These are phyloP conservation scores for Vigna angularis DNA, from an alignment of 306 rosid species.

Conservation along the genomic window DNA sequence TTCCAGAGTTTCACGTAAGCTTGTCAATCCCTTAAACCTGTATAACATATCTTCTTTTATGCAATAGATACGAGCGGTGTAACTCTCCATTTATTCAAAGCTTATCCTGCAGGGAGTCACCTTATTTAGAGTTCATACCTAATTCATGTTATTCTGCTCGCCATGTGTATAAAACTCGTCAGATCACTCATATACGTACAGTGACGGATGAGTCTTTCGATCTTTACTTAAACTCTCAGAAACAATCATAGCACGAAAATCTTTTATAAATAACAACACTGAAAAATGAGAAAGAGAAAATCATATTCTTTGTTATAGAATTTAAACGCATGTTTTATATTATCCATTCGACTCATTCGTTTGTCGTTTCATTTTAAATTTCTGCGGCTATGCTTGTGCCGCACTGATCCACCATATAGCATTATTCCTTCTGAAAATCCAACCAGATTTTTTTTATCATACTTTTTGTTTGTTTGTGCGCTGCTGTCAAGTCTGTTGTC, in stretches of 20 bases:
- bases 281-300: too few relatives aligned
- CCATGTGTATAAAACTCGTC: too few relatives aligned
- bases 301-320: too few relatives aligned
- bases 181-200: too few relatives aligned
- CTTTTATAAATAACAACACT: too few relatives aligned
- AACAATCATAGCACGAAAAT: too few relatives aligned
- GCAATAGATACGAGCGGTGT: neutral
- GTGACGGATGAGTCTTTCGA: too few relatives aligned
- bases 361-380: conserved; percentile 3
- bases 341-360: neutral
- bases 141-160: too few relatives aligned
- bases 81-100: neutral
- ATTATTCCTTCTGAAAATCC: conserved; percentile 27
- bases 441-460: neutral
- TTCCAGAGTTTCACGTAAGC: too few relatives aligned
- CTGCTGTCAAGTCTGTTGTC: conserved; percentile 36
- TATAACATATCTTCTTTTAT: conserved; percentile 3
- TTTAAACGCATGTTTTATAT: neutral
- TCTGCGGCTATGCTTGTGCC: conserved; percentile 19
- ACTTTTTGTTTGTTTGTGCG: conserved; percentile 31
- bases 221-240: too few relatives aligned
- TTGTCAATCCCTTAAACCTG: neutral
- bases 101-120: neutral
- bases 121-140: neutral
- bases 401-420: conserved; percentile 10